Evolutionary conservation across 192 early-diverging fungal species (phyloP), one percentile per base, ranked within the genome.

Genomic region (Ambispora gerdemannii): DNA sequence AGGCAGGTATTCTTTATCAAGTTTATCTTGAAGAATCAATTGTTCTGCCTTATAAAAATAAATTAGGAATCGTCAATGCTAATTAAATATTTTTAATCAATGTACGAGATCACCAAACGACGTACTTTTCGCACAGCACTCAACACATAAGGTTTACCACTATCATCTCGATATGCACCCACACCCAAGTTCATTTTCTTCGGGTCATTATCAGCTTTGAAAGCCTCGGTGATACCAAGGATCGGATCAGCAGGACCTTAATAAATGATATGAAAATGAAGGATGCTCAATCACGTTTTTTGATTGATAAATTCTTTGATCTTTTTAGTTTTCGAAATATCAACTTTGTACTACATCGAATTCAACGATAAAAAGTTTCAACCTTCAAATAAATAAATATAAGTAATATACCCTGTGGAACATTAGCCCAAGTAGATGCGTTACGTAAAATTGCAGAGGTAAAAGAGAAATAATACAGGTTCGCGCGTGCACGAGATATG

Each of bases 101-200:
- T 34, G 19, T 8, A 35, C 11, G 24, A 0, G 31, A 3, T 31
- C 27, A 20, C 20, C 2, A 19, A 4, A 43, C 36, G 10, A 69
- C 50, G 35, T 76, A 89, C 90, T 88, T 95, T 93, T 66, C 88
- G 84, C 35, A 99, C 96, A 33, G 86, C 87, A 73, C 73, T 81
- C 72, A 99, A 86, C 22, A 99, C 95, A 76, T 89, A 98, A 52
- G 97, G 97, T 80, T 94, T 92, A 67, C 91, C 92, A 24, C 74
- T 77, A 75, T 99, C 94, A 75, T 94, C 93, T 76, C 96, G 90
- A 82, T 98, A 99, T 49, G 96, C 97, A 72, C 97, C 97, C 27
- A 96, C 95, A 66, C 95, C 95, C 47, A 99, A 82, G 87, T 98
- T 98, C 88, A 99, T 97, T 88, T 99, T 99, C 74, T 84, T 85